Percentiles rank a stretch among this genome's conserved stretches.
These are phyloP conservation scores for Penicillium pulvis DNA, from an alignment of 495 filamentous ascomycete species.

Conservation along the genomic window DNA sequence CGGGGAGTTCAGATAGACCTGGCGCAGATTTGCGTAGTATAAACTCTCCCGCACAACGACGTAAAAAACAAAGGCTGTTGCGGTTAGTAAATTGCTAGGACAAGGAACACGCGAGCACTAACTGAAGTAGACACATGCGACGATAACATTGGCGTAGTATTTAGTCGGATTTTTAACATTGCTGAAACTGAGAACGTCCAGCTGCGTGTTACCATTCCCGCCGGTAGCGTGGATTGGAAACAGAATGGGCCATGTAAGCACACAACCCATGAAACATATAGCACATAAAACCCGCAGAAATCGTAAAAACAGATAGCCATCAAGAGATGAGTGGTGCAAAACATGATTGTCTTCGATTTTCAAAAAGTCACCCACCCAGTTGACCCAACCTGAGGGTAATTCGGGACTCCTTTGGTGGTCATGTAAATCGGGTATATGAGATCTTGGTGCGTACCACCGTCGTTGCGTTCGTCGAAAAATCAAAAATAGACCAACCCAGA, in stretches of 20 bases:
- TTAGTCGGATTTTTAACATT: slow-evolving; percentile 56
- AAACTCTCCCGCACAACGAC: slow-evolving; percentile 66
- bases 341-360: slow-evolving; percentile 61
- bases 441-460: slow-evolving; percentile 80
- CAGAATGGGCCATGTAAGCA: slow-evolving; percentile 78
- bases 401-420: slow-evolving; percentile 51
- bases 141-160: slow-evolving; percentile 64
- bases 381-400: slow-evolving; percentile 51
- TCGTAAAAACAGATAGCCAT: slow-evolving; percentile 82
- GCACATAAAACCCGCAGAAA: slow-evolving; percentile 71
- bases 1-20: slow-evolving; percentile 71
- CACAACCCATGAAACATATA: slow-evolving; percentile 72
- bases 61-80: slow-evolving; percentile 63
- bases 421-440: slow-evolving; percentile 72
- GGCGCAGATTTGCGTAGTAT: slow-evolving; percentile 68
- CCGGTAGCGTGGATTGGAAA: slow-evolving; percentile 81
- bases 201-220: slow-evolving; percentile 56
- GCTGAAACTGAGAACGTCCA: slow-evolving; percentile 67
- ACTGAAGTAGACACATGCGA: slow-evolving; percentile 60
- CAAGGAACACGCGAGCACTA: slow-evolving; percentile 18
- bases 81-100: slow-evolving; percentile 9
- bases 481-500: slow-evolving; percentile 73
- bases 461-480: slow-evolving; percentile 69
- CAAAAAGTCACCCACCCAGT: slow-evolving; percentile 65
- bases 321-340: slow-evolving; percentile 68